phyloP scores from a whole-genome alignment of 768 basidiomycete genomes.

The Mycena galopus region DNA sequence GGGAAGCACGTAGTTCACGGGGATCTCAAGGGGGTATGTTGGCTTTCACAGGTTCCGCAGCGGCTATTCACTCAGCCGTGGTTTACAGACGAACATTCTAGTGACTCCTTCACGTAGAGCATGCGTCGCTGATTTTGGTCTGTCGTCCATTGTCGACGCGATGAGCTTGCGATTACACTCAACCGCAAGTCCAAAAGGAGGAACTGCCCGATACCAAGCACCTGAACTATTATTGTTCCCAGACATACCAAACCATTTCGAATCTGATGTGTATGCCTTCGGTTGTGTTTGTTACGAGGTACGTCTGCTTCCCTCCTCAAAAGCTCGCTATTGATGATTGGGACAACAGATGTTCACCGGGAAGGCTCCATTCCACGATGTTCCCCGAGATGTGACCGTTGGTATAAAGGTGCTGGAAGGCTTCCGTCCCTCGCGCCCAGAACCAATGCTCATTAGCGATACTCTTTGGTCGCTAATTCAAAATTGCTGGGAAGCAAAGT shows the following conservation, averaged over 20 bases:
- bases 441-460: neutral
- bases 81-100: constrained; percentile 32
- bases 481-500: constrained; percentile 24
- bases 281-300: constrained; percentile 34
- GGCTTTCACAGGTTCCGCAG: neutral
- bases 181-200: constrained; percentile 14
- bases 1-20: constrained; percentile 33
- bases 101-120: constrained; percentile 33
- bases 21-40: constrained; percentile 38
- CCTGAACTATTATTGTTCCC: constrained; percentile 15
- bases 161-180: constrained; percentile 27
- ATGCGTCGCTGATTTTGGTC: constrained; percentile 35
- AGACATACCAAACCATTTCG: neutral
- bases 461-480: constrained; percentile 26
- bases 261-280: constrained; percentile 30
- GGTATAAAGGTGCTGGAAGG: constrained; percentile 7
- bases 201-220: constrained; percentile 22
- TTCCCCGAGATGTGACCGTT: constrained; percentile 4
- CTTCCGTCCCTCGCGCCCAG: constrained; percentile 19
- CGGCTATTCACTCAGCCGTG: neutral
- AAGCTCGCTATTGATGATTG: neutral
- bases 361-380: constrained; percentile 22
- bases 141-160: constrained; percentile 25
- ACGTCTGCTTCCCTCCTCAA: neutral
- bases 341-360: constrained; percentile 21